Percentiles rank a stretch among this genome's conserved stretches.
Evolutionary conservation across 2,329 filamentous ascomycete species (phyloP).

Genomic region (Akanthomyces dipterigenus): DNA sequence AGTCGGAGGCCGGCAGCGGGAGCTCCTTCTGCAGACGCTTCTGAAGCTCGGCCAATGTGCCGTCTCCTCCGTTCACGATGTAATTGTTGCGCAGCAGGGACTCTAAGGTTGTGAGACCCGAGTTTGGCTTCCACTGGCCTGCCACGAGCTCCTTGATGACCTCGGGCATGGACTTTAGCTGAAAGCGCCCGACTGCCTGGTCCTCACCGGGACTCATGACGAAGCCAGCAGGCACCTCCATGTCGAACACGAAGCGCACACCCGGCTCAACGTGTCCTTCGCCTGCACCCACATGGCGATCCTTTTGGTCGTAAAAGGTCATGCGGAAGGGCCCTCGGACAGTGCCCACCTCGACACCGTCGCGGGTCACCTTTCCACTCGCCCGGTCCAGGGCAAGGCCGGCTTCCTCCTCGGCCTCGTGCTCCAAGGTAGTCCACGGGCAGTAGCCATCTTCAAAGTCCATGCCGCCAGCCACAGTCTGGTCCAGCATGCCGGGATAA

Average conservation of each 20-base stretch:
- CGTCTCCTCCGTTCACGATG: constrained; percentile 20
- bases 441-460: constrained; percentile 22
- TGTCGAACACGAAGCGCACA: constrained; percentile 31
- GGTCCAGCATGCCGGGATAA: constrained; percentile 30
- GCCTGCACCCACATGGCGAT: constrained; percentile 22
- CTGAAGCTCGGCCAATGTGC: background rate
- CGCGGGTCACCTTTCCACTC: constrained; percentile 7
- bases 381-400: constrained; percentile 15
- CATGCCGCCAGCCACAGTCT: constrained; percentile 31
- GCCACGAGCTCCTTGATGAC: constrained; percentile 22
- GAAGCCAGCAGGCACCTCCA: constrained; percentile 22
- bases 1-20: background rate
- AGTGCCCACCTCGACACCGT: constrained; percentile 18
- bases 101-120: constrained; percentile 32
- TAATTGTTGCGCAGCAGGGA: constrained; percentile 27
- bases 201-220: constrained; percentile 21
- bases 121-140: constrained; percentile 31
- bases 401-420: constrained; percentile 30
- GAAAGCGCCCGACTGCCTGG: constrained; percentile 23
- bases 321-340: constrained; percentile 21
- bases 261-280: constrained; percentile 31
- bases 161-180: constrained; percentile 22
- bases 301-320: constrained; percentile 30
- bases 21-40: constrained; percentile 8
- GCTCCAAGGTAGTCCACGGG: constrained; percentile 23